Evolutionary conservation across 306 rosid species (phyloP).

Genomic region (Quercus gilva): DNA sequence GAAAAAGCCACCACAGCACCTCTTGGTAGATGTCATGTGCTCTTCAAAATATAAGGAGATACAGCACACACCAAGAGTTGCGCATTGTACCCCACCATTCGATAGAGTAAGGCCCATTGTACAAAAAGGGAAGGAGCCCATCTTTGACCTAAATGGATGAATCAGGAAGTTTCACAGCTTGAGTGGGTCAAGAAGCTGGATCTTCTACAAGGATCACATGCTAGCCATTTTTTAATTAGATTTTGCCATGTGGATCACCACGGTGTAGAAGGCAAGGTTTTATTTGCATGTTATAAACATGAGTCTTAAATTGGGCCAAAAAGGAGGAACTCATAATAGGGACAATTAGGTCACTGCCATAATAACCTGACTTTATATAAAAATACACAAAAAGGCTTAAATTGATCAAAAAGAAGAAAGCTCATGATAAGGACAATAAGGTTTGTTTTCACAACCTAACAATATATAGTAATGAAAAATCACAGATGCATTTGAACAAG

Average conservation of each 20-base stretch:
- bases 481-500: background rate
- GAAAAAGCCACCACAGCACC: too few species aligned
- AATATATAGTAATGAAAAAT: background rate
- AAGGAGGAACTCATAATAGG: background rate
- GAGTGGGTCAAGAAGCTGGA: background rate
- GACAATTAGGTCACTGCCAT: background rate
- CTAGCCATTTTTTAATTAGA: background rate
- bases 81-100: background rate
- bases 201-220: background rate
- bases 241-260: background rate
- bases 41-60: background rate
- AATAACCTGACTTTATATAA: background rate
- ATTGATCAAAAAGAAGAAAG: too few species aligned
- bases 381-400: too few species aligned
- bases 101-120: background rate
- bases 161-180: background rate
- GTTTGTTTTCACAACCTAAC: too few species aligned
- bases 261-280: background rate
- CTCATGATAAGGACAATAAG: too few species aligned
- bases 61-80: background rate
- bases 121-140: background rate
- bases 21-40: background rate
- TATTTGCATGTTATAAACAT: background rate
- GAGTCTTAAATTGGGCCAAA: background rate
- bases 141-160: background rate